Conservation (phyloP, 768 basidiomycete genomes). For the Amanita thiersii region DNA sequence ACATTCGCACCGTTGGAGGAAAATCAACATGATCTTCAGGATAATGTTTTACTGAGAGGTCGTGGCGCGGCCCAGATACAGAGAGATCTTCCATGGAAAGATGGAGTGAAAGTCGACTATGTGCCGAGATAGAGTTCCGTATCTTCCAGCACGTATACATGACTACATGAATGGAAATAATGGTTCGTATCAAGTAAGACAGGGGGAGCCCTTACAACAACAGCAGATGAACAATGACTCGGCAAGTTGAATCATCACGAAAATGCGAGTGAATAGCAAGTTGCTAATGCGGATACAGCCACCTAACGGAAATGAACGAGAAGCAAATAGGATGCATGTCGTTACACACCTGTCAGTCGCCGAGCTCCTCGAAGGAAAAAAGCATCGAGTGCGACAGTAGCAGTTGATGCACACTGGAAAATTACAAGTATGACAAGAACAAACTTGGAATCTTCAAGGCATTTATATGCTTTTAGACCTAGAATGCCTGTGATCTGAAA, state of each 20-base stretch:
- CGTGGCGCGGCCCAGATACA: too few species aligned
- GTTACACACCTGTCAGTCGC: constrained; percentile 37
- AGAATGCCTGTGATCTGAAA: constrained; percentile 52
- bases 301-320: constrained; percentile 23
- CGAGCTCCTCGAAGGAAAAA: constrained; percentile 27
- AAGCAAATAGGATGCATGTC: not conserved
- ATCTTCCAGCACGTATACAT: constrained; percentile 48
- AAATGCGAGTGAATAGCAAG: constrained; percentile 28
- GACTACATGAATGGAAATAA: too few species aligned
- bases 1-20: too few species aligned
- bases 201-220: constrained; percentile 41
- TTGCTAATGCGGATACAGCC: constrained; percentile 34
- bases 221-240: constrained; percentile 52
- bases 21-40: too few species aligned
- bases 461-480: constrained; percentile 61
- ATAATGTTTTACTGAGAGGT: too few species aligned
- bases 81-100: constrained; percentile 36
- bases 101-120: constrained; percentile 47
- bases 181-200: constrained; percentile 6
- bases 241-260: constrained; percentile 39
- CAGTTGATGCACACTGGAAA: constrained; percentile 34
- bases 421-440: constrained; percentile 35
- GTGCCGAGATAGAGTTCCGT: constrained; percentile 37
- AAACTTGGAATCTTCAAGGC: constrained; percentile 49
- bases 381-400: constrained; percentile 34